phyloP scores from a whole-genome alignment of 345 rosid species.

The Barbarea vulgaris region DNA sequence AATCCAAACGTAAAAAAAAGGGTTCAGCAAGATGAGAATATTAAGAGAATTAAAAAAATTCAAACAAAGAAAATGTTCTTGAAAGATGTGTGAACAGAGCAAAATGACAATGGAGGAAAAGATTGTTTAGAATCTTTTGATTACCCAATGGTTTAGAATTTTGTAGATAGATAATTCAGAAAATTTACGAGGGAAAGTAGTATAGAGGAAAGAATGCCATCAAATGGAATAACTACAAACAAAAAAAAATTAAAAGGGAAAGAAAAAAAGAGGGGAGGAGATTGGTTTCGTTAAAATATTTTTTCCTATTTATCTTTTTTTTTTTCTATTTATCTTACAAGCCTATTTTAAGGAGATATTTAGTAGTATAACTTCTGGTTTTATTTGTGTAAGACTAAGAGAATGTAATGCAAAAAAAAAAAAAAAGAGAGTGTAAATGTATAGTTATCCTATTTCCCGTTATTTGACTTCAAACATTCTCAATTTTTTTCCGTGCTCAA shows the following conservation, averaged over 20 bases:
- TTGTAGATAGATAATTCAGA: background rate
- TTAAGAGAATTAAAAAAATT: background rate
- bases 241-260: background rate
- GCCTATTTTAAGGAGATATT: constrained; percentile 1
- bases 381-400: too few species aligned
- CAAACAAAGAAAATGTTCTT: background rate
- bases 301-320: too few species aligned
- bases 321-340: background rate
- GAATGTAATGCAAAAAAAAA: too few species aligned
- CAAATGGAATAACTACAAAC: constrained; percentile 17
- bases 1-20: background rate
- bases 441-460: background rate
- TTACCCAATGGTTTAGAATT: constrained; percentile 20
- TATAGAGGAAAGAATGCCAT: constrained; percentile 2
- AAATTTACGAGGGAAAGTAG: background rate
- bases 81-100: constrained; percentile 8
- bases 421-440: background rate
- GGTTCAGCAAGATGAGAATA: background rate
- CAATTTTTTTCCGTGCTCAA: background rate
- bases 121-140: background rate
- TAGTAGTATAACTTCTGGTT: too few species aligned
- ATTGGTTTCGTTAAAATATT: background rate
- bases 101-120: constrained; percentile 23
- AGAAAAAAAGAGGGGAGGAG: constrained; percentile 18
- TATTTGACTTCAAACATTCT: background rate